A percentile compares a stretch with the other conserved stretches of the same genome.
Evolutionary conservation across 148 eudicot genomes (phyloP).

Genomic region (Pouteria glomerata): DNA sequence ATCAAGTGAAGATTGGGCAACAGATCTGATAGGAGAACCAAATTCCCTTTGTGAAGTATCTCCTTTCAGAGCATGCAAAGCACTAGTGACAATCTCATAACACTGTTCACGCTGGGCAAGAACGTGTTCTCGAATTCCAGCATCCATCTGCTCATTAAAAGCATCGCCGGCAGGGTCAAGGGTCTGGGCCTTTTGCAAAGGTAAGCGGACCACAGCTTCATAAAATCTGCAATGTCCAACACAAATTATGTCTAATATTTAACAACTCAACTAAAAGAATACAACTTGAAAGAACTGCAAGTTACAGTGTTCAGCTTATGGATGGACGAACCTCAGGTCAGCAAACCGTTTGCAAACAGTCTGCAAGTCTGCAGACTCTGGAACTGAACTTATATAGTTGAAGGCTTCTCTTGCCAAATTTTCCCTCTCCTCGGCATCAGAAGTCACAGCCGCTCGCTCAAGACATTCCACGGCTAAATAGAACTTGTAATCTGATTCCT

Average conservation of each 20-base stretch:
- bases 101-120: conserved; percentile 86
- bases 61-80: conserved; percentile 80
- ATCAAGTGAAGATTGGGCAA: conserved; percentile 57
- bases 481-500: conserved; percentile 96
- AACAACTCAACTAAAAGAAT: background rate
- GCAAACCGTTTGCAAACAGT: conserved; percentile 95
- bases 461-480: conserved; percentile 96
- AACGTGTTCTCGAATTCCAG: conserved; percentile 59
- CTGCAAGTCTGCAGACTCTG: conserved; percentile 90
- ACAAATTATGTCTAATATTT: conserved; percentile 2
- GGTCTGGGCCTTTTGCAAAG: conserved; percentile 92
- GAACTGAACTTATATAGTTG: conserved; percentile 70
- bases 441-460: conserved; percentile 87
- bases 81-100: conserved; percentile 71
- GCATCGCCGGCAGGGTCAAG: conserved; percentile 96
- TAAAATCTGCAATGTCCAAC: conserved; percentile 60
- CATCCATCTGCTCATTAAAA: conserved; percentile 77
- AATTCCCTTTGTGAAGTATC: conserved; percentile 50
- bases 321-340: conserved; percentile 64
- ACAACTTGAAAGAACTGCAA: background rate
- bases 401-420: conserved; percentile 90
- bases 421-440: conserved; percentile 68
- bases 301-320: background rate
- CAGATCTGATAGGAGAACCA: conserved; percentile 65
- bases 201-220: conserved; percentile 96